These are phyloP conservation scores for Capsella rubella DNA, from an alignment of 441 rosid genomes.

Conservation along the genomic window DNA sequence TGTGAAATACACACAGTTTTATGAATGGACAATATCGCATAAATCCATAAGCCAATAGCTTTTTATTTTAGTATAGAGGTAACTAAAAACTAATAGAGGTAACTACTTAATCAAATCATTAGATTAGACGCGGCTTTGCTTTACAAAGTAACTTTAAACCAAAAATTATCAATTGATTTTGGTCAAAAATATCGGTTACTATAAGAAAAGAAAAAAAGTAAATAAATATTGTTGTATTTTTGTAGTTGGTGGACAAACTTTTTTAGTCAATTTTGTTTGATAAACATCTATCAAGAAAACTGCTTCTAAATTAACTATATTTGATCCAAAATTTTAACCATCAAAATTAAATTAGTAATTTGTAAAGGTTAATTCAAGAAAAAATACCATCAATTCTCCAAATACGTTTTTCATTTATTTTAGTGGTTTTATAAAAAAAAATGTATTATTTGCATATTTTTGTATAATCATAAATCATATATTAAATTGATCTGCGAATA, in stretches of 20 bases:
- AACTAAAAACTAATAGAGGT: neutral
- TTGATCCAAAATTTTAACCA: neutral
- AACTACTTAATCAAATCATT: conserved; percentile 8
- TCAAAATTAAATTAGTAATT: neutral
- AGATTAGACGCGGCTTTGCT: conserved; percentile 25
- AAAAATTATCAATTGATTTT: neutral
- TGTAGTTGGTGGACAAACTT: neutral
- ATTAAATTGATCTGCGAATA: no score
- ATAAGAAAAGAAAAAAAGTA: neutral
- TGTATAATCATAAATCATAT: neutral
- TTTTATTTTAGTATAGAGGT: neutral
- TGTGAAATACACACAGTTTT: conserved; percentile 12
- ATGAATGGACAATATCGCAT: conserved; percentile 25
- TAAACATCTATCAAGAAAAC: no score
- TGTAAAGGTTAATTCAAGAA: neutral
- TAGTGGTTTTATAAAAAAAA: no score
- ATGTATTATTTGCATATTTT: no score
- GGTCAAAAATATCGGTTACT: conserved; percentile 9
- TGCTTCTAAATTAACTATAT: neutral
- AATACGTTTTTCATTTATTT: neutral
- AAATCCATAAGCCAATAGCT: conserved; percentile 1
- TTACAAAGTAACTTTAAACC: conserved; percentile 13
- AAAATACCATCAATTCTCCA: neutral
- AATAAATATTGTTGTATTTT: neutral
- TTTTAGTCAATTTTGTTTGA: neutral